Conservation (phyloP, 73 alveolate genomes). For the Tetrahymena borealis region DNA sequence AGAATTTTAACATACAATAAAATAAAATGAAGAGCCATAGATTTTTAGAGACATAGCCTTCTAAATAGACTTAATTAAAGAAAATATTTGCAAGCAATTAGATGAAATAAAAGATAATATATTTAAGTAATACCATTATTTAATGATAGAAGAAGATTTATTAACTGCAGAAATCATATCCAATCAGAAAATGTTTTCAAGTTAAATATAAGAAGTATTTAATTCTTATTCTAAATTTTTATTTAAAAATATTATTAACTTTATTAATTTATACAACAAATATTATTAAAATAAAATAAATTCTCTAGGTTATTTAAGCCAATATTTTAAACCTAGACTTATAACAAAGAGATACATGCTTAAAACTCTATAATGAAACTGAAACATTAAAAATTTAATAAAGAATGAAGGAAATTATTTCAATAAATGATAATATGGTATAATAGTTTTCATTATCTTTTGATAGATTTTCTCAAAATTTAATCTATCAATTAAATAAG, state of each 20-base stretch:
- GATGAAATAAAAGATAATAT: neutral
- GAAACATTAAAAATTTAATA: neutral
- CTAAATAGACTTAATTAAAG: neutral
- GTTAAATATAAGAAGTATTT: neutral
- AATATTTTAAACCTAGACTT: neutral
- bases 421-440: neutral
- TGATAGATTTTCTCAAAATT: neutral
- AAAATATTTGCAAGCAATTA: neutral
- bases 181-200: neutral
- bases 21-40: neutral
- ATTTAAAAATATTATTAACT: neutral
- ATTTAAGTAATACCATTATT: neutral
- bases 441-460: neutral
- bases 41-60: neutral
- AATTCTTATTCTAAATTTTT: neutral
- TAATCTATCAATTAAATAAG: neutral
- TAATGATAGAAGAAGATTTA: neutral
- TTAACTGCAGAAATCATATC: neutral
- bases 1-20: neutral
- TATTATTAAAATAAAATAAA: too few relatives aligned
- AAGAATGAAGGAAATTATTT: neutral
- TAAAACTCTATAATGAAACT: neutral
- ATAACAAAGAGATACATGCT: neutral
- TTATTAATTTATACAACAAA: neutral
- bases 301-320: neutral